Percentiles rank a stretch among this genome's conserved stretches.
Evolutionary conservation across 1,284 basidiomycete species (phyloP).

Genomic region (Trametes polyzona): DNA sequence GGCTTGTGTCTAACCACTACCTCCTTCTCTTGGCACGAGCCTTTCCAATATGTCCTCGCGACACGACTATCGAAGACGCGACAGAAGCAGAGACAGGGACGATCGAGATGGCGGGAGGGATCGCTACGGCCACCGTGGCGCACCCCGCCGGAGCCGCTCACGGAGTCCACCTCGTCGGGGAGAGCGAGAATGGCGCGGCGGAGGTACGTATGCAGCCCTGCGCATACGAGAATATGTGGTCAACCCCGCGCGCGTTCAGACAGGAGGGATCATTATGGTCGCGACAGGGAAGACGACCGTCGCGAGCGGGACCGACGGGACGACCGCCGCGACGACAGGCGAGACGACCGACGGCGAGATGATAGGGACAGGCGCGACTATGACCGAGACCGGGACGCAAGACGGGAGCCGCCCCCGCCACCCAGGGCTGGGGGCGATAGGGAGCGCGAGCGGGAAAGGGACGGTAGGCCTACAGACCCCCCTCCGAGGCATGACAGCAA

Average conservation of each 20-base stretch:
- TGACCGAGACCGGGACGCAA: conserved; percentile 28
- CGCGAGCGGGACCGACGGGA: conserved; percentile 16
- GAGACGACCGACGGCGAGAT: conserved; percentile 40
- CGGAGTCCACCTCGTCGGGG: conserved; percentile 64
- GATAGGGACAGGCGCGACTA: conserved; percentile 33
- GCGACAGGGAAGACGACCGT: conserved; percentile 35
- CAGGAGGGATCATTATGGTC: conserved; percentile 34
- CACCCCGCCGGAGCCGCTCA: conserved; percentile 64
- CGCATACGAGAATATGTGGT: background rate
- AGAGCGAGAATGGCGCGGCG: conserved; percentile 47
- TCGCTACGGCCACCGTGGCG: conserved; percentile 46
- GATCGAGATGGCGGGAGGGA: conserved; percentile 72
- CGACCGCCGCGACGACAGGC: conserved; percentile 39
- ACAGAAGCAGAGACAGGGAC: conserved; percentile 69
- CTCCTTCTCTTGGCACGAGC: background rate
- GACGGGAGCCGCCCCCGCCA: conserved; percentile 24
- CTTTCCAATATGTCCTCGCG: conserved; percentile 49
- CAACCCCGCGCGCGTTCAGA: conserved; percentile 22
- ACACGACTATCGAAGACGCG: conserved; percentile 60
- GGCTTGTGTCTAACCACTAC: background rate
- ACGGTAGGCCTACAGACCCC: conserved; percentile 22
- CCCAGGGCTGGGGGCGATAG: conserved; percentile 19
- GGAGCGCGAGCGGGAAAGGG: conserved; percentile 28
- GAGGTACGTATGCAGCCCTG: conserved; percentile 35
- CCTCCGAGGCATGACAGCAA: conserved; percentile 13